A percentile compares a stretch with the other conserved stretches of the same genome.
Conservation (phyloP, 352 stramenopile species). For the Phytophthora niederhauseri region DNA sequence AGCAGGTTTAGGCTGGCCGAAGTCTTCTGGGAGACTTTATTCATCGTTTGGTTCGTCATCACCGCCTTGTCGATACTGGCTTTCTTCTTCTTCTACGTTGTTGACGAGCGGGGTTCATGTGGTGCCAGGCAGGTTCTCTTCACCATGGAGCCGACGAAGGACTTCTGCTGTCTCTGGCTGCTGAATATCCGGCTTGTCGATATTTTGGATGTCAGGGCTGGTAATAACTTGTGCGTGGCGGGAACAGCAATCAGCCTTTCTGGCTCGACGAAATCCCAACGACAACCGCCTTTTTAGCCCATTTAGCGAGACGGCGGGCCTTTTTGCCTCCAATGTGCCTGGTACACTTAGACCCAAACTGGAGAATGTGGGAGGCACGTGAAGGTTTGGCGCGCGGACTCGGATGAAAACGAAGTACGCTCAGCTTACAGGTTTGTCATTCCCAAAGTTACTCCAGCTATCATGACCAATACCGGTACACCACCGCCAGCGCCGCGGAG, state of each 20-base stretch:
- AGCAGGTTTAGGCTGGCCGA: not conserved
- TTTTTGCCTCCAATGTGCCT: not conserved
- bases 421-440: too few relatives aligned
- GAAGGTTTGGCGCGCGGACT: not conserved
- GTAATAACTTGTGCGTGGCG: not conserved
- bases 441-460: too few relatives aligned
- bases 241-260: not conserved
- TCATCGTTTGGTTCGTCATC: not conserved
- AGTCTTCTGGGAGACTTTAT: not conserved
- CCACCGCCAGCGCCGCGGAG: too few relatives aligned
- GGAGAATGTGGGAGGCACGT: not conserved
- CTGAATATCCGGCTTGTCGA: not conserved
- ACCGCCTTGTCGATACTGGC: not conserved
- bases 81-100: not conserved
- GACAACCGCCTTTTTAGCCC: not conserved
- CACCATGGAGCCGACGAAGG: not conserved
- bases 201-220: not conserved
- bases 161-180: not conserved
- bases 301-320: not conserved
- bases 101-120: not conserved
- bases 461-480: too few relatives aligned
- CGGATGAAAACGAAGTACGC: too few relatives aligned
- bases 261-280: not conserved
- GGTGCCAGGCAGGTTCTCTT: not conserved
- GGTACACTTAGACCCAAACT: not conserved